These are phyloP conservation scores for Candida easanensis DNA, from an alignment of 805 yeast genomes.

Conservation along the genomic window DNA sequence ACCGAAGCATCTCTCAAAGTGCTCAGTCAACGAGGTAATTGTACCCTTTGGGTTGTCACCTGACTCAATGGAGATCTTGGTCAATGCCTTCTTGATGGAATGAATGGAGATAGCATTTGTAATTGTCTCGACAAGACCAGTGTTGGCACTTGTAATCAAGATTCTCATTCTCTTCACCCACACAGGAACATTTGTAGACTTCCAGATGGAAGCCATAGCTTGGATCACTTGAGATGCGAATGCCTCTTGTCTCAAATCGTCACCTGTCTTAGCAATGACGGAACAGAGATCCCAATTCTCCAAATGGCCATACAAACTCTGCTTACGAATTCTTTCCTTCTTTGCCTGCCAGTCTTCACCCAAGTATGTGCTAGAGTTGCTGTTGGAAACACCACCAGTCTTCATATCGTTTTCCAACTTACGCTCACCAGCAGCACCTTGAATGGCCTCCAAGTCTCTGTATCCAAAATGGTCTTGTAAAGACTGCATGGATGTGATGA, in stretches of 20 bases:
- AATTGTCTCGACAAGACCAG: conserved; percentile 94
- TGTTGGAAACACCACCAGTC: conserved; percentile 61
- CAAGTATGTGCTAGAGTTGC: conserved; percentile 47
- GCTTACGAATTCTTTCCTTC: conserved; percentile 71
- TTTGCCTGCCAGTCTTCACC: conserved; percentile 94
- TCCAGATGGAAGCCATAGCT: conserved; percentile 86
- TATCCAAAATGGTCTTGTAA: conserved; percentile 66
- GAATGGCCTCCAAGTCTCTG: conserved; percentile 46
- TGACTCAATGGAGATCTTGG: conserved; percentile 63
- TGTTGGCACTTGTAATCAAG: conserved; percentile 81
- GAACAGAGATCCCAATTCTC: conserved; percentile 95
- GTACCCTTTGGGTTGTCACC: conserved; percentile 71
- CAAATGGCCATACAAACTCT: conserved; percentile 79
- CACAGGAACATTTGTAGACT: conserved; percentile 58
- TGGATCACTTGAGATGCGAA: conserved; percentile 94
- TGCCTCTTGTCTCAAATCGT: conserved; percentile 94
- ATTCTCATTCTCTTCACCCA: conserved; percentile 97
- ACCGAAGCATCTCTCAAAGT: conserved; percentile 77
- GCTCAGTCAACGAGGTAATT: conserved; percentile 73
- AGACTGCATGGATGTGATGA: conserved; percentile 71
- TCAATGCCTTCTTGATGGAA: conserved; percentile 88
- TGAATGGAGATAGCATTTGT: conserved; percentile 93
- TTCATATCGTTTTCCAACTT: conserved; percentile 90
- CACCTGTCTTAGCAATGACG: conserved; percentile 95
- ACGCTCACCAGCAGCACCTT: conserved; percentile 84